These are phyloP conservation scores for Leccinum ochraceum DNA, from an alignment of 768 basidiomycete species.

Conservation along the genomic window DNA sequence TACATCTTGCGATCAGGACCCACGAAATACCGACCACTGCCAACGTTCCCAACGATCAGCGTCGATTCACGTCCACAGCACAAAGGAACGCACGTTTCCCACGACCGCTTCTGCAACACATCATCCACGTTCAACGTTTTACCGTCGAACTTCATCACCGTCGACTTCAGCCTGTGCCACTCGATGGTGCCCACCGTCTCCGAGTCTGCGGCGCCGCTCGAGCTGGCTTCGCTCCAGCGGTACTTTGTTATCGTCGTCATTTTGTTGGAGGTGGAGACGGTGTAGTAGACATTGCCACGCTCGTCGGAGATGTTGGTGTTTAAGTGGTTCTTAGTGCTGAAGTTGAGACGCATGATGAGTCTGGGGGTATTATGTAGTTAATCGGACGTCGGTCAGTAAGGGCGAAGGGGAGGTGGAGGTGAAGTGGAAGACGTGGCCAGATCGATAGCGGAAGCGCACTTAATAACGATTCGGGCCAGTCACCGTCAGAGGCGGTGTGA, in stretches of 20 bases:
- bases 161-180: constrained; percentile 20
- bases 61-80: background rate
- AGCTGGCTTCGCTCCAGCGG: constrained; percentile 16
- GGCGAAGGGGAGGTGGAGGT: background rate
- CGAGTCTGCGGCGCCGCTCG: constrained; percentile 2
- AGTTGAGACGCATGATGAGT: constrained; percentile 22
- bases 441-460: background rate
- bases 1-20: constrained; percentile 33
- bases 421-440: background rate
- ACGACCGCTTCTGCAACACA: constrained; percentile 19
- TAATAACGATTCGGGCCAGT: background rate
- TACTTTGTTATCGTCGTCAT: constrained; percentile 31
- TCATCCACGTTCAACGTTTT: constrained; percentile 1
- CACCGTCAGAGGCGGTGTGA: background rate
- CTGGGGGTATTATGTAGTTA: background rate
- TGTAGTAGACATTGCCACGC: constrained; percentile 19
- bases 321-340: constrained; percentile 21
- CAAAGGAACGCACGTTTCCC: constrained; percentile 19
- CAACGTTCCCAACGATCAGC: background rate
- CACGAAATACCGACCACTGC: constrained; percentile 35
- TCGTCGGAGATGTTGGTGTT: constrained; percentile 27
- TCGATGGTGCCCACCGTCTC: constrained; percentile 29
- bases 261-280: constrained; percentile 22
- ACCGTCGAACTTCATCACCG: constrained; percentile 20
- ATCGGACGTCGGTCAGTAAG: constrained; percentile 2